Conservation (phyloP, 371 early-diverging fungal genomes). For the Phascolomyces articulosus region DNA sequence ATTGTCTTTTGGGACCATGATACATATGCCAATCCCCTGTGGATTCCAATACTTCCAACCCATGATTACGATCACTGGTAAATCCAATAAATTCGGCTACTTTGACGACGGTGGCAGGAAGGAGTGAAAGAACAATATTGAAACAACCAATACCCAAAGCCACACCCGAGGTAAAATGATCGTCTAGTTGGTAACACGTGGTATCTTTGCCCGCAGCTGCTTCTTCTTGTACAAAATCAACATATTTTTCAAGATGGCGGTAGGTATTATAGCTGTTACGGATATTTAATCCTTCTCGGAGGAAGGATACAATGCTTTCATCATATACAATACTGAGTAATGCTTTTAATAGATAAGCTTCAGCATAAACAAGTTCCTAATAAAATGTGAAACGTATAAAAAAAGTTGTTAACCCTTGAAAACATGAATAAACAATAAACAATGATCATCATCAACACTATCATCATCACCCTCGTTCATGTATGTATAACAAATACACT, state of each 20-base stretch:
- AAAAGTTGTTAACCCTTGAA: neutral
- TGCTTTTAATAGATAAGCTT: constrained; percentile 70
- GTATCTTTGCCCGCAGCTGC: constrained; percentile 31
- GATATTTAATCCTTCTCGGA: constrained; percentile 77
- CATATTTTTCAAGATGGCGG: constrained; percentile 57
- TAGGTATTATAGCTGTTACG: constrained; percentile 67
- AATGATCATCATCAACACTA: neutral
- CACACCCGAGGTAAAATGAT: constrained; percentile 76
- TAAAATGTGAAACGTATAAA: neutral
- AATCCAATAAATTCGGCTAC: constrained; percentile 77
- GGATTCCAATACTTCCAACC: constrained; percentile 62
- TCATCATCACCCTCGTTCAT: neutral
- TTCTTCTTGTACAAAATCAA: constrained; percentile 48
- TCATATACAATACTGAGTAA: constrained; percentile 69
- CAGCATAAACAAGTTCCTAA: constrained; percentile 74
- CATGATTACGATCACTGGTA: constrained; percentile 66
- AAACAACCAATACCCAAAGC: constrained; percentile 69
- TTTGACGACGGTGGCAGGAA: constrained; percentile 52
- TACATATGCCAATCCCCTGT: constrained; percentile 51
- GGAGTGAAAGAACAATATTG: constrained; percentile 50
- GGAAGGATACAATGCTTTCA: constrained; percentile 70
- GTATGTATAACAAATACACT: neutral
- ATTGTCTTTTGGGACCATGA: constrained; percentile 40
- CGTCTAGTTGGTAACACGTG: constrained; percentile 54
- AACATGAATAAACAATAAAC: no score